Conservation (phyloP, 1,284 basidiomycete genomes). For the Trichosporon ovoides region DNA sequence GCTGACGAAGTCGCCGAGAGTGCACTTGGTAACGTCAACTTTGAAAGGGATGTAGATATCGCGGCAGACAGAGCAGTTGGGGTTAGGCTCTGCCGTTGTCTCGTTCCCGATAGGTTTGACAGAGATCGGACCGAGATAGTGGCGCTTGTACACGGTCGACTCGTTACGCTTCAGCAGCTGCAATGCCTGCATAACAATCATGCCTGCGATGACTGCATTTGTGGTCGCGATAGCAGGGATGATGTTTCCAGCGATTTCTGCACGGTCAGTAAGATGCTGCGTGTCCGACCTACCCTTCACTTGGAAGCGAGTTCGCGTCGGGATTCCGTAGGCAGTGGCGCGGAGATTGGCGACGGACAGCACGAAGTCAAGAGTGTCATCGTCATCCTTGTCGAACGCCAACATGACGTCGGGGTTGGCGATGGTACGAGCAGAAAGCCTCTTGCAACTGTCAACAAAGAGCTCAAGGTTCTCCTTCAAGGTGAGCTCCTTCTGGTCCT, state of each 20-base stretch:
- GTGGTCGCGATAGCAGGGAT: conserved; percentile 99
- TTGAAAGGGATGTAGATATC: conserved; percentile 72
- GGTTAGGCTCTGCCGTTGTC: conserved; percentile 66
- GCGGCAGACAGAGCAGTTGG: conserved; percentile 74
- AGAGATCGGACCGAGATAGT: conserved; percentile 9
- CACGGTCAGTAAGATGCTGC: conserved; percentile 9
- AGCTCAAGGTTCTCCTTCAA: conserved; percentile 73
- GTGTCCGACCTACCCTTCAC: conserved; percentile 66
- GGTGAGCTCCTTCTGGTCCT: conserved; percentile 71
- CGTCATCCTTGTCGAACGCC: conserved; percentile 96
- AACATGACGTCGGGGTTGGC: conserved; percentile 67
- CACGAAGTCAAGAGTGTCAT: conserved; percentile 93
- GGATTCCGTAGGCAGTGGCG: conserved; percentile 82
- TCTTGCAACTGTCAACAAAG: conserved; percentile 73
- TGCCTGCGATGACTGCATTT: conserved; percentile 91
- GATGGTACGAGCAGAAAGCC: conserved; percentile 67
- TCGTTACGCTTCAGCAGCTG: conserved; percentile 59
- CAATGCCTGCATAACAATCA: conserved; percentile 87
- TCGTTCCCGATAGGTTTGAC: conserved; percentile 57
- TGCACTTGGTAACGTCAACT: conserved; percentile 63
- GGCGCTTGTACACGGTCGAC: conserved; percentile 47
- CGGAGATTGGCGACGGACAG: conserved; percentile 90
- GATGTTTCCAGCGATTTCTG: conserved; percentile 99
- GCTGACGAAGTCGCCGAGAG: conserved; percentile 66
- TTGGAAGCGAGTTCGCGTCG: conserved; percentile 86